Conservation (phyloP, 2,329 filamentous ascomycete genomes). For the Volutella citrinella region DNA sequence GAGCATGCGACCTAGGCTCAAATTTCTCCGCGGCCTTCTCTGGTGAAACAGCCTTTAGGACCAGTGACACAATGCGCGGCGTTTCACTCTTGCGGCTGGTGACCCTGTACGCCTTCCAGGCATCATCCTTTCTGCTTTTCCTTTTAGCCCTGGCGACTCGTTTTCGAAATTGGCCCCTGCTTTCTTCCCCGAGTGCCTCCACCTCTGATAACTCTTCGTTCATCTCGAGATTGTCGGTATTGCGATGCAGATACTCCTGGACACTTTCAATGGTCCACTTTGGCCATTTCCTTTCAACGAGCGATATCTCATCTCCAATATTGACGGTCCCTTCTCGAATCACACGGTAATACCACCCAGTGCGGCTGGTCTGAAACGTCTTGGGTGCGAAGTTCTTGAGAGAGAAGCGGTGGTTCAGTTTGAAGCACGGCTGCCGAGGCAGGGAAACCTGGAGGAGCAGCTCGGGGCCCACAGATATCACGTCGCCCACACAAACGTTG, state of each 20-base stretch:
- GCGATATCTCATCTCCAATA: conserved; percentile 53
- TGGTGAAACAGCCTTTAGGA: conserved; percentile 44
- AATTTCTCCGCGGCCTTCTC: conserved; percentile 34
- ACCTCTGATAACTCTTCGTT: conserved; percentile 51
- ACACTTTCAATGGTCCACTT: conserved; percentile 61
- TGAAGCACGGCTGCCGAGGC: conserved; percentile 64
- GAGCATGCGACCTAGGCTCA: conserved; percentile 50
- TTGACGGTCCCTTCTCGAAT: conserved; percentile 51
- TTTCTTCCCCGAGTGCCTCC: conserved; percentile 48
- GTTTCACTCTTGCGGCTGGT: conserved; percentile 51
- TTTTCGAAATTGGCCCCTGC: conserved; percentile 44
- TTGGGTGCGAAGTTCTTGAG: conserved; percentile 59
- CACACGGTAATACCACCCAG: conserved; percentile 66
- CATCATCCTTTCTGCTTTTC: conserved; percentile 28
- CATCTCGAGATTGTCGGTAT: conserved; percentile 48
- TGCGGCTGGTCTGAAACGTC: conserved; percentile 55
- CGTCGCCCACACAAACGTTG: conserved; percentile 64
- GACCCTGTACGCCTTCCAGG: conserved; percentile 47
- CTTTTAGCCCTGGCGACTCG: conserved; percentile 47
- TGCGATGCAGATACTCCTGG: conserved; percentile 60
- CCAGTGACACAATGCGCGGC: conserved; percentile 46
- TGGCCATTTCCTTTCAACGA: conserved; percentile 54
- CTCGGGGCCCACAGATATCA: conserved; percentile 48
- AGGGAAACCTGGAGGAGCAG: conserved; percentile 57
- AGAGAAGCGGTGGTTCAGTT: conserved; percentile 65